These are phyloP conservation scores for Trichoderma reesei DNA, from an alignment of 495 filamentous ascomycete genomes.

Conservation along the genomic window DNA sequence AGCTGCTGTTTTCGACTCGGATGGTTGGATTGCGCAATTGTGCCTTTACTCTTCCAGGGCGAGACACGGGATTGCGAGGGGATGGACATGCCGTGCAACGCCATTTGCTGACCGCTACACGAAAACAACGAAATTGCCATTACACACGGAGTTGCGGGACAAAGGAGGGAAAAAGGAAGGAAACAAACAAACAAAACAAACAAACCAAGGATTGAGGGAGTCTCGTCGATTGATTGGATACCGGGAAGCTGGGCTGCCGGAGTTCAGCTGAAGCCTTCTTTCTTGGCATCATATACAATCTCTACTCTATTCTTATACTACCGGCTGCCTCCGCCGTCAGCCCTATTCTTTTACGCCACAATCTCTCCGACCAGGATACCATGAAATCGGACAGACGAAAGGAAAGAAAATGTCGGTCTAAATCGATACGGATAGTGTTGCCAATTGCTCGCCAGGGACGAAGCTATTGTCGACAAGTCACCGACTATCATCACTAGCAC, in stretches of 20 bases:
- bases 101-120: neutral
- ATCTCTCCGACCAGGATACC: neutral
- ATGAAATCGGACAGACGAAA: neutral
- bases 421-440: no score
- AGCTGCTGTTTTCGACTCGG: no score
- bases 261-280: neutral
- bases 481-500: no score
- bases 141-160: no score
- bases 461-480: no score
- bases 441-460: no score
- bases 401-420: no score
- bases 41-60: no score
- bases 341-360: neutral
- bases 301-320: neutral
- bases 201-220: neutral
- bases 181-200: neutral
- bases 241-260: neutral
- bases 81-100: neutral
- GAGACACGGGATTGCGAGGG: neutral
- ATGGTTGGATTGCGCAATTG: no score
- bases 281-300: neutral
- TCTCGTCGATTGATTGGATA: slow-evolving; percentile 1
- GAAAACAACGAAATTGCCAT: neutral
- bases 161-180: neutral
- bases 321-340: neutral